phyloP scores from a whole-genome alignment of 257 asterid genomes.

The Rehmannia glutinosa region DNA sequence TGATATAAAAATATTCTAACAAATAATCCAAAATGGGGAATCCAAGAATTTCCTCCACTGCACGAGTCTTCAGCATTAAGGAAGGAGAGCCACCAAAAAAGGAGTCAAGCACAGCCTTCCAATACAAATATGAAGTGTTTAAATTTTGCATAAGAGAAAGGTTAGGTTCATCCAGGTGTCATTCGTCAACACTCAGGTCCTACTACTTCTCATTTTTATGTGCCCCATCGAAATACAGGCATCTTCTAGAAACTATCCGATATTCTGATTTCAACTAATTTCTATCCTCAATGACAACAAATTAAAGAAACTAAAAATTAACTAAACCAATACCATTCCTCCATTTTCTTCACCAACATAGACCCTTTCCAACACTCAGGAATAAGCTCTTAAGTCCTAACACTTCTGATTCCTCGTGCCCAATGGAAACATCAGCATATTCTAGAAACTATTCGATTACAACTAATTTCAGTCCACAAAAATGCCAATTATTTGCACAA shows the following conservation, averaged over 20 bases:
- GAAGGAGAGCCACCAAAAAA: background rate
- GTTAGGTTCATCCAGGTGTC: background rate
- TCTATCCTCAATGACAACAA: background rate
- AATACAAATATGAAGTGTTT: background rate
- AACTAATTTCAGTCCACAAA: background rate
- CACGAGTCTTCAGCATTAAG: background rate
- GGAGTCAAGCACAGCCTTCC: background rate
- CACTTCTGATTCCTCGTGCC: background rate
- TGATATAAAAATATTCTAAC: background rate
- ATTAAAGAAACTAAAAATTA: background rate
- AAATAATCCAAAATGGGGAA: too few species aligned
- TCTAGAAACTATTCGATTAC: background rate
- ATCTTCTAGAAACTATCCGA: background rate
- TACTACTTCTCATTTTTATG: background rate
- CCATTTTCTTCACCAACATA: background rate
- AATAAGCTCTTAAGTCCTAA: background rate
- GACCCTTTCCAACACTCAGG: background rate
- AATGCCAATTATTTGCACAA: background rate
- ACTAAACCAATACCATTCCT: background rate
- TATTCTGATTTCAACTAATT: background rate
- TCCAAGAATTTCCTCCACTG: background rate
- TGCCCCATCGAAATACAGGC: background rate
- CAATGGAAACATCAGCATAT: background rate
- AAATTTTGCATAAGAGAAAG: background rate
- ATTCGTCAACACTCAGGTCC: background rate